Conservation (phyloP, 1,284 basidiomycete genomes). For the Rhodotorula mucilaginosa region DNA sequence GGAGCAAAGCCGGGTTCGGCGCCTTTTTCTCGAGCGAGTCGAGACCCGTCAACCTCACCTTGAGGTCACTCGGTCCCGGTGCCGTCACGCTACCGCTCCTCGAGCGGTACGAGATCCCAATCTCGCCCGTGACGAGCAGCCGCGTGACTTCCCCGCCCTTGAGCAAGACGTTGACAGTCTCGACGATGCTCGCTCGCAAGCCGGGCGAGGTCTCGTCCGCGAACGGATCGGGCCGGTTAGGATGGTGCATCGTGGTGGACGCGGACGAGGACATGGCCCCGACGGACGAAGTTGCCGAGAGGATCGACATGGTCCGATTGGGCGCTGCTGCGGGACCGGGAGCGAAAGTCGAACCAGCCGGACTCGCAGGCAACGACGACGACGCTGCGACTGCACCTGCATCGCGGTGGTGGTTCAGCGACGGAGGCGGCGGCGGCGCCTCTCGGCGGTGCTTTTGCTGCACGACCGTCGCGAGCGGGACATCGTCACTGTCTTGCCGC, state of each 20-base stretch:
- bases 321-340: neutral
- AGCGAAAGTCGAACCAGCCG: neutral
- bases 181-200: slow-evolving; percentile 52
- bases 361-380: neutral
- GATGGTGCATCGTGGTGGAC: neutral
- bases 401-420: neutral
- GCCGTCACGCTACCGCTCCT: neutral
- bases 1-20: slow-evolving; percentile 55
- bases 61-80: slow-evolving; percentile 32
- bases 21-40: slow-evolving; percentile 56
- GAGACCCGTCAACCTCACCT: slow-evolving; percentile 53
- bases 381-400: neutral
- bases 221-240: slow-evolving; percentile 32
- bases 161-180: slow-evolving; percentile 56
- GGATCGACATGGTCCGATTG: slow-evolving; percentile 32
- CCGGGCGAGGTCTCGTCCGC: slow-evolving; percentile 41
- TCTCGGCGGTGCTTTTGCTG: slow-evolving; percentile 24
- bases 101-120: slow-evolving; percentile 46
- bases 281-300: slow-evolving; percentile 31
- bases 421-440: slow-evolving; percentile 19
- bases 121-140: slow-evolving; percentile 57
- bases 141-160: slow-evolving; percentile 49
- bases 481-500: slow-evolving; percentile 31
- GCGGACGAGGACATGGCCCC: neutral
- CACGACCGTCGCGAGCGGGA: slow-evolving; percentile 29